phyloP scores from a whole-genome alignment of 2,329 filamentous ascomycete genomes.

The Penicillium crustosum region DNA sequence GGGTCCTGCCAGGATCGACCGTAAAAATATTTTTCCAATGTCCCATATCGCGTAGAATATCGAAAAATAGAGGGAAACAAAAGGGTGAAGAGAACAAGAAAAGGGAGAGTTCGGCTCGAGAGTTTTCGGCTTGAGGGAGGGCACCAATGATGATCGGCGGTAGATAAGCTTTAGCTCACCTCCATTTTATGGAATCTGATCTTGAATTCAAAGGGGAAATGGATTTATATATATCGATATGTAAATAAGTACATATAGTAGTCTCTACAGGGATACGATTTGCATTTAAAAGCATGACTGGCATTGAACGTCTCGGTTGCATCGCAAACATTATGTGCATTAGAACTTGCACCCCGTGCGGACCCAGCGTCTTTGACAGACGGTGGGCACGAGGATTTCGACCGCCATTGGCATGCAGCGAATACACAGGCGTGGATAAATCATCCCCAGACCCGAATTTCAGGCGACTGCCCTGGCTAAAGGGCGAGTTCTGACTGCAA shows the following conservation, averaged over 20 bases:
- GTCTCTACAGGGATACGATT: neutral
- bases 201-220: neutral
- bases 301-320: slow-evolving; percentile 28
- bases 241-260: neutral
- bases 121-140: neutral
- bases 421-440: slow-evolving; percentile 17
- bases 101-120: neutral
- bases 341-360: slow-evolving; percentile 30
- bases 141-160: slow-evolving; percentile 8
- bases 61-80: neutral
- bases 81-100: neutral
- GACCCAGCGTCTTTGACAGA: slow-evolving; percentile 10
- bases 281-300: slow-evolving; percentile 25
- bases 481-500: slow-evolving; percentile 24
- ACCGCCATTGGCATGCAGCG: slow-evolving; percentile 16
- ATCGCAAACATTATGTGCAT: slow-evolving; percentile 39
- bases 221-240: neutral
- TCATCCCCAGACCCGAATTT: slow-evolving; percentile 19
- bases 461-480: slow-evolving; percentile 21
- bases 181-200: neutral
- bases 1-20: slow-evolving; percentile 27
- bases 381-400: slow-evolving; percentile 16
- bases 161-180: slow-evolving; percentile 10
- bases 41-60: slow-evolving; percentile 32
- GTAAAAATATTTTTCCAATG: slow-evolving; percentile 40